Evolutionary conservation across 208 protist species (phyloP).

Genomic region (Leishmania tarentolae): DNA sequence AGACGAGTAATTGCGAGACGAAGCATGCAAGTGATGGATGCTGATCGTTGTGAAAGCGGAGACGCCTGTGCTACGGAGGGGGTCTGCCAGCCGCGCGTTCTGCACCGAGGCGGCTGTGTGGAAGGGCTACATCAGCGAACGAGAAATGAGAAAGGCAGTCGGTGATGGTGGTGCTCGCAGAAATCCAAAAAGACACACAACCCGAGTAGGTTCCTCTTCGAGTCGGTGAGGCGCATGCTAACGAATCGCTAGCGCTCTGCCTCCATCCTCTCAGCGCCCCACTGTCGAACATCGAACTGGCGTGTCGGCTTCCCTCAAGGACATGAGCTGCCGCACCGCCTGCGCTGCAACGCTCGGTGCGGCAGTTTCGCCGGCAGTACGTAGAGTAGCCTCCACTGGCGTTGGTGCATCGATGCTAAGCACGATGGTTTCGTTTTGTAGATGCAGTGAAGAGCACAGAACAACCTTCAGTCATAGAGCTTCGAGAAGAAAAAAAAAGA

Average conservation of each 20-base stretch:
- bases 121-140: neutral
- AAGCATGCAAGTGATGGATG: slow-evolving; percentile 28
- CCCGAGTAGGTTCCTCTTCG: neutral
- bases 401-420: neutral
- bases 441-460: neutral
- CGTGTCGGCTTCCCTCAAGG: neutral
- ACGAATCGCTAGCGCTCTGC: neutral
- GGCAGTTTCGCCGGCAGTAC: too few species aligned
- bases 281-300: neutral
- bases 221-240: too few species aligned
- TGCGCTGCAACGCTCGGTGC: neutral
- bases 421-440: neutral
- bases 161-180: neutral
- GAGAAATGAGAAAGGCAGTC: neutral
- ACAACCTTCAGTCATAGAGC: neutral
- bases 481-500: neutral
- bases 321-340: neutral
- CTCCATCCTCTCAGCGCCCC: neutral
- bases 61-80: neutral
- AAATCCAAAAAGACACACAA: neutral
- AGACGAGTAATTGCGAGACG: slow-evolving; percentile 11
- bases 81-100: neutral
- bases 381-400: neutral
- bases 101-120: neutral
- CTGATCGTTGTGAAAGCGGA: neutral